Percentiles rank a stretch among this genome's conserved stretches.
phyloP scores from a whole-genome alignment of 1,284 basidiomycete genomes.

The Cutaneotrichosporon cavernicola region DNA sequence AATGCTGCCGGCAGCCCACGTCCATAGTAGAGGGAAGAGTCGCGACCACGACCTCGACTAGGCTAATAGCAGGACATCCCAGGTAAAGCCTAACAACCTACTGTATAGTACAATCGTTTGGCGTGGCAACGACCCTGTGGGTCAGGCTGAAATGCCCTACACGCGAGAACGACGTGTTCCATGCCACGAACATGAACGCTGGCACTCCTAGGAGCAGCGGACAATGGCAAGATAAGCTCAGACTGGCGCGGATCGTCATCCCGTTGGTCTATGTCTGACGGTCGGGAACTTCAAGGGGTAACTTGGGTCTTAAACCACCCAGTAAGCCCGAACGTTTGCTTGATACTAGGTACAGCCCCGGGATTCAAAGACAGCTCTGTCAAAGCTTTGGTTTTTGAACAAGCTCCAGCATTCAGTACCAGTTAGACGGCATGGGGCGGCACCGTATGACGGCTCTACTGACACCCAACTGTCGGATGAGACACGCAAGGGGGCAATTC shows the following conservation, averaged over 20 bases:
- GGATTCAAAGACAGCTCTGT: too few relatives aligned
- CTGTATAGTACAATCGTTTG: too few relatives aligned
- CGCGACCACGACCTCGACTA: too few relatives aligned
- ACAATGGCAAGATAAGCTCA: not conserved
- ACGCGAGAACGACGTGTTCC: not conserved
- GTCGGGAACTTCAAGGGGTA: not conserved
- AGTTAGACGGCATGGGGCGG: not conserved
- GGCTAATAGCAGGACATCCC: too few relatives aligned
- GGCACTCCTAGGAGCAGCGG: not conserved
- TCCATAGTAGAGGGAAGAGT: too few relatives aligned
- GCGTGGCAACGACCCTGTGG: not conserved
- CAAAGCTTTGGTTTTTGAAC: not conserved
- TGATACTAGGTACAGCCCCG: too few relatives aligned
- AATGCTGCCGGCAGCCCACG: too few relatives aligned
- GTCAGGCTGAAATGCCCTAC: not conserved
- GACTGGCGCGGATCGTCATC: not conserved
- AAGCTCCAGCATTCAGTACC: not conserved
- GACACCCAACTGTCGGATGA: slow-evolving; percentile 1
- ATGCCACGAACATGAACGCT: not conserved
- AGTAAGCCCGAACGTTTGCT: too few relatives aligned
- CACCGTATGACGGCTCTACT: not conserved
- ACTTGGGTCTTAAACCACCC: too few relatives aligned
- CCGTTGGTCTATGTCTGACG: not conserved
- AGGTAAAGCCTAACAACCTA: too few relatives aligned
- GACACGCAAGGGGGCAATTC: slow-evolving; percentile 1